These are phyloP conservation scores for Coffea eugenioides DNA, from an alignment of 257 asterid genomes.

Conservation along the genomic window DNA sequence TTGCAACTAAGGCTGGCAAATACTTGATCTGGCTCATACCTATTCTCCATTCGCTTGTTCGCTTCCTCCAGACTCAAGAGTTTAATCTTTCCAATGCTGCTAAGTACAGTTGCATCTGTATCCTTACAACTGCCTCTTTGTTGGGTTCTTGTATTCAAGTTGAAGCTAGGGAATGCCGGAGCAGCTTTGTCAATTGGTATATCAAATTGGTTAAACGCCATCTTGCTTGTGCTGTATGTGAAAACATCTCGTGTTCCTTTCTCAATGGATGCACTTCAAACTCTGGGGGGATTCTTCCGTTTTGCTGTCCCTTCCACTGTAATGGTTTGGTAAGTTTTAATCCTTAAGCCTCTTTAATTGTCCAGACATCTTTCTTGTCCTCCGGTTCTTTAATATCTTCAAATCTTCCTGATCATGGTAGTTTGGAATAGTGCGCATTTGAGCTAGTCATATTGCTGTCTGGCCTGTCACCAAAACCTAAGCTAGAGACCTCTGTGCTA, in stretches of 20 bases:
- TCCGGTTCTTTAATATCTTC: too few relatives aligned
- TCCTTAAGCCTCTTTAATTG: background rate
- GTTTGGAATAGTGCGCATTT: conserved; percentile 77
- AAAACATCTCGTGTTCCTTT: conserved; percentile 34
- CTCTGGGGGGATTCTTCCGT: conserved; percentile 52
- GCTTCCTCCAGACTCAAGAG: conserved; percentile 75
- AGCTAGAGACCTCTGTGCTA: conserved; percentile 68
- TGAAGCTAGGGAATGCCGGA: conserved; percentile 41
- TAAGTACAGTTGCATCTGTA: conserved; percentile 53
- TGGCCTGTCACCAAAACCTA: background rate
- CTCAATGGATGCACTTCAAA: conserved; percentile 40
- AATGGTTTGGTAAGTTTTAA: conserved; percentile 71
- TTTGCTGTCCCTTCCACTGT: conserved; percentile 75
- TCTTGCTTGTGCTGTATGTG: conserved; percentile 50
- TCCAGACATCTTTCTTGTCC: too few relatives aligned
- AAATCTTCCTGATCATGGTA: conserved; percentile 8
- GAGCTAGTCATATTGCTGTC: conserved; percentile 34
- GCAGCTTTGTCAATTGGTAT: conserved; percentile 23
- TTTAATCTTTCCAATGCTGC: conserved; percentile 66
- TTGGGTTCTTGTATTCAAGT: conserved; percentile 62
- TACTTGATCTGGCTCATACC: conserved; percentile 68
- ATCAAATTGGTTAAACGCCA: conserved; percentile 66
- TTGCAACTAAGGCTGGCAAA: conserved; percentile 65
- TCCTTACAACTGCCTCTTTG: conserved; percentile 58
- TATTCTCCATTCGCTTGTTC: conserved; percentile 62